Percentiles rank a stretch among this genome's conserved stretches.
Conservation (phyloP, 345 rosid genomes). For the Melaleuca alternifolia region DNA sequence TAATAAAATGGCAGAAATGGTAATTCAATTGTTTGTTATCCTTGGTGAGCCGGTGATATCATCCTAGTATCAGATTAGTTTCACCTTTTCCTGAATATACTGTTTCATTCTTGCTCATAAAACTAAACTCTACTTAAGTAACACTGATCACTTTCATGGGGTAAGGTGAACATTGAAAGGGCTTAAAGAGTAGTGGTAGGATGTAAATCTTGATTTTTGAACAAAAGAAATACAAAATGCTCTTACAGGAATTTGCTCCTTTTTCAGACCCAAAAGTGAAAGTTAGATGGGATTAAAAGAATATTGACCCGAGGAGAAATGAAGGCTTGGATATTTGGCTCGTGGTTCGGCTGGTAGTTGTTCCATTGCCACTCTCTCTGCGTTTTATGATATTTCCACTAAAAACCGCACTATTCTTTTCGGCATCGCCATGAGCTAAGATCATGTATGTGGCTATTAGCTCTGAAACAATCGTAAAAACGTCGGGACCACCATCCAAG, state of each 20-base stretch:
- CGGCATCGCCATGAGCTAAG: neutral
- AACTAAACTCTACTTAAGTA: neutral
- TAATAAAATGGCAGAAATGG: neutral
- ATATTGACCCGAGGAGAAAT: neutral
- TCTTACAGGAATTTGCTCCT: neutral
- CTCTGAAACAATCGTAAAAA: neutral
- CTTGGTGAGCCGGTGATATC: neutral
- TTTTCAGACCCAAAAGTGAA: neutral
- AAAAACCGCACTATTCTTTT: neutral
- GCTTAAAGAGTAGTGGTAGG: neutral
- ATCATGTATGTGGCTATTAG: neutral
- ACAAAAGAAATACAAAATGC: neutral
- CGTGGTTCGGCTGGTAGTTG: neutral
- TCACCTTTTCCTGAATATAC: neutral
- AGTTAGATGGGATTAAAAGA: neutral
- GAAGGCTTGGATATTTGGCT: neutral
- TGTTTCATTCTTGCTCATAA: neutral
- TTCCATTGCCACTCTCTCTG: neutral
- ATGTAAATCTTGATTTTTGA: neutral
- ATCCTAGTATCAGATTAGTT: neutral
- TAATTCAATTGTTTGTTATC: neutral
- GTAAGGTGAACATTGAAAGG: neutral
- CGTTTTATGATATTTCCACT: neutral
- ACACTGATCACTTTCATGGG: neutral
- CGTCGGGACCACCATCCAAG: neutral